Percentiles rank a stretch among this genome's conserved stretches.
phyloP scores from a whole-genome alignment of 176 grass and related monocot genomes.

The Tillandsia fasciculata region DNA sequence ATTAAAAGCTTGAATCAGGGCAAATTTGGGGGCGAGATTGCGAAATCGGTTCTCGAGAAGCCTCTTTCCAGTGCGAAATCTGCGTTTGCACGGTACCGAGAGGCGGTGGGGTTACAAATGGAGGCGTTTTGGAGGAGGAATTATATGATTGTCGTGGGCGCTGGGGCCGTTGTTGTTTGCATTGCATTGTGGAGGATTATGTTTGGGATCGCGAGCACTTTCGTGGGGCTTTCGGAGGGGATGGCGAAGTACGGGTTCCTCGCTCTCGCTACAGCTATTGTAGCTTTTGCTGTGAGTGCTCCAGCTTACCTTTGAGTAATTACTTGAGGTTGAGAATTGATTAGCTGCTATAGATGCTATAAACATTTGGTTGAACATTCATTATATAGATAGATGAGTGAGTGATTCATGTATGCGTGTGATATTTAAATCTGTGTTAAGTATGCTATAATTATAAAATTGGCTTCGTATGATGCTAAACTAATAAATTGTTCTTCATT shows the following conservation, averaged over 20 bases:
- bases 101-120: slow-evolving; percentile 55
- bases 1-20: slow-evolving; percentile 11
- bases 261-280: slow-evolving; percentile 76
- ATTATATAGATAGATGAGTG: not conserved
- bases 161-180: slow-evolving; percentile 52
- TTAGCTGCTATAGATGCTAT: not conserved
- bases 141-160: slow-evolving; percentile 62
- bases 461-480: no score
- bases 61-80: slow-evolving; percentile 35
- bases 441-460: no score
- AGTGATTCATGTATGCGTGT: no score
- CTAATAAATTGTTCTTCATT: no score
- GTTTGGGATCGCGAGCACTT: slow-evolving; percentile 86
- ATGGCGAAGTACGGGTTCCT: slow-evolving; percentile 99
- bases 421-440: no score
- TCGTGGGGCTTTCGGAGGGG: slow-evolving; percentile 84
- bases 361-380: not conserved
- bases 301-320: not conserved
- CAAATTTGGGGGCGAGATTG: slow-evolving; percentile 12
- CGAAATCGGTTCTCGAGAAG: slow-evolving; percentile 31
- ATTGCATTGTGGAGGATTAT: slow-evolving; percentile 77
- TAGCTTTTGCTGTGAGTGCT: slow-evolving; percentile 67
- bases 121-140: slow-evolving; percentile 95
- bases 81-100: slow-evolving; percentile 45
- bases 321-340: not conserved